phyloP scores from a whole-genome alignment of 306 rosid genomes.

The Rosa chinensis region DNA sequence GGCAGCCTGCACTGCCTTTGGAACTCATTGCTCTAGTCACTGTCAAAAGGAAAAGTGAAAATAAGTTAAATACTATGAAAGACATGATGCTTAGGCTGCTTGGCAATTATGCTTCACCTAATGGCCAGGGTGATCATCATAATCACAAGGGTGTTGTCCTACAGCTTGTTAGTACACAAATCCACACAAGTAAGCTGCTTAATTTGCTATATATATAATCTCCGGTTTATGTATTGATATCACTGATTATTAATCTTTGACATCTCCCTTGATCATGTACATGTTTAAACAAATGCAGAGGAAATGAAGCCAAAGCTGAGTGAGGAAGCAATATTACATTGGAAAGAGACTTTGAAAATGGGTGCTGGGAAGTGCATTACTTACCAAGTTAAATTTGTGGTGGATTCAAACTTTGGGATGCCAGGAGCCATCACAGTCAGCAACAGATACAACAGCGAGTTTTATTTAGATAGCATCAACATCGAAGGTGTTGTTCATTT shows the following conservation, averaged over 20 bases:
- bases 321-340: constrained; percentile 27
- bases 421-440: constrained; percentile 40
- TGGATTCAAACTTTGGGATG: constrained; percentile 43
- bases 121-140: background rate
- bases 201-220: background rate
- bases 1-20: background rate
- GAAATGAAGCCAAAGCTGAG: constrained; percentile 40
- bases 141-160: constrained; percentile 22
- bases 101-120: constrained; percentile 1
- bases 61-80: background rate
- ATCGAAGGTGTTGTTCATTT: constrained; percentile 23
- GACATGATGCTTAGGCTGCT: constrained; percentile 6
- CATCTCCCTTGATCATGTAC: background rate
- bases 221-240: background rate
- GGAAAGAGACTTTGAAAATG: constrained; percentile 9
- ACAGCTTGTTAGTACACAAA: constrained; percentile 45
- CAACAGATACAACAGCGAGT: constrained; percentile 33
- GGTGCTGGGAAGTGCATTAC: background rate
- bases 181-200: constrained; percentile 29
- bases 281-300: constrained; percentile 21
- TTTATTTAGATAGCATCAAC: constrained; percentile 40
- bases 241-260: background rate
- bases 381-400: constrained; percentile 32
- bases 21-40: constrained; percentile 10
- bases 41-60: background rate